phyloP scores from a whole-genome alignment of 768 basidiomycete species.

The Boletus insuetus region DNA sequence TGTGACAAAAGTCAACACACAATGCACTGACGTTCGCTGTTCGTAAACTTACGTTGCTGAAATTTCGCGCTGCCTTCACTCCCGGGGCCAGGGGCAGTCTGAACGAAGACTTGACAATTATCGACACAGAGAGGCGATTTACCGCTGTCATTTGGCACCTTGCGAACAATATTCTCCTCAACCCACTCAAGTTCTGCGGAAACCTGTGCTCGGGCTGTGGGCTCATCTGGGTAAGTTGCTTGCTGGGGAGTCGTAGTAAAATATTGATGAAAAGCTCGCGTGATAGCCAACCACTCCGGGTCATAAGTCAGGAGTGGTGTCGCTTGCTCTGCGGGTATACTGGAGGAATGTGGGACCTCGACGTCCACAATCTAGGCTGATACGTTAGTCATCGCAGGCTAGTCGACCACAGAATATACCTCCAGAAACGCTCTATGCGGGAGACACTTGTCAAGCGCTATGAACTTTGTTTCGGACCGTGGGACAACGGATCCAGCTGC shows the following conservation, averaged over 20 bases:
- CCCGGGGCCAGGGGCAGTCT: conserved; percentile 59
- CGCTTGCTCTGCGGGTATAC: conserved; percentile 5
- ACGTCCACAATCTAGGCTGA: conserved; percentile 68
- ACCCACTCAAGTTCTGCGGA: conserved; percentile 68
- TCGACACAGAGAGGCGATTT: conserved; percentile 34
- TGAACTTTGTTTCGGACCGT: conserved; percentile 60
- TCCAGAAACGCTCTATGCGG: conserved; percentile 76
- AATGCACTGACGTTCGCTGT: neutral
- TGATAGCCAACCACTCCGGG: conserved; percentile 92
- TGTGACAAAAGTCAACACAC: conserved; percentile 29
- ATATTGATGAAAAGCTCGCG: conserved; percentile 79
- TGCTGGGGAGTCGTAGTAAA: conserved; percentile 57
- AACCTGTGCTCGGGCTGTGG: conserved; percentile 53
- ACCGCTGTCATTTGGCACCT: neutral
- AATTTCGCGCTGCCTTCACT: conserved; percentile 39
- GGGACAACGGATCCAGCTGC: conserved; percentile 29
- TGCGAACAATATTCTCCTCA: conserved; percentile 45
- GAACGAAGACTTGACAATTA: conserved; percentile 63
- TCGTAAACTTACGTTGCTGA: conserved; percentile 35
- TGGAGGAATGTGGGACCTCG: conserved; percentile 23
- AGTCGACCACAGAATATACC: conserved; percentile 37
- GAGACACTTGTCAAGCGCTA: conserved; percentile 91
- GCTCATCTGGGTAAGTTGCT: conserved; percentile 54
- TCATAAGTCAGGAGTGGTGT: conserved; percentile 63
- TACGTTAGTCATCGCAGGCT: neutral